Percentiles rank a stretch among this genome's conserved stretches.
Evolutionary conservation across 345 rosid genomes (phyloP).

Genomic region (Populus euphratica): DNA sequence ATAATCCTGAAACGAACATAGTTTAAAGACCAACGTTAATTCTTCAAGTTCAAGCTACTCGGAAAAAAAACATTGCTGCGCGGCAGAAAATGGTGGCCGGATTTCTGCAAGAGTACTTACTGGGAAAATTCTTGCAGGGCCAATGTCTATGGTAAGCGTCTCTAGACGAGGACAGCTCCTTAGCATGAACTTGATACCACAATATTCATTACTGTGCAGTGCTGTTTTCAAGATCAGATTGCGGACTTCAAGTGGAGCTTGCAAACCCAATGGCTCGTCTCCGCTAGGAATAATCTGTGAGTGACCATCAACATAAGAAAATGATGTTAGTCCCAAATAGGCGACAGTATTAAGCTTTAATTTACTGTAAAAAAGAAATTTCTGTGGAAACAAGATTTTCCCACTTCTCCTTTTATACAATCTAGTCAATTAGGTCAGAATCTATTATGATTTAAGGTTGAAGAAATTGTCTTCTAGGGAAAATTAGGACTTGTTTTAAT

Average conservation of each 20-base stretch:
- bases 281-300: slow-evolving; percentile 30
- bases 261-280: slow-evolving; percentile 13
- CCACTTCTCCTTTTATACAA: neutral
- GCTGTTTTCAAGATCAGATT: slow-evolving; percentile 36
- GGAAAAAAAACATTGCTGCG: neutral
- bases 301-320: neutral
- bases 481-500: no score
- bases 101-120: slow-evolving; percentile 17
- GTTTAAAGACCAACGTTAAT: neutral
- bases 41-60: neutral
- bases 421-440: neutral
- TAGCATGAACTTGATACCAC: slow-evolving; percentile 40
- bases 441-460: no score
- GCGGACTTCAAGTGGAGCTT: slow-evolving; percentile 14
- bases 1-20: neutral
- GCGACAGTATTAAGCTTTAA: no score
- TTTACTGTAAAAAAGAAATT: no score
- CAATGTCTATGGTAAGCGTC: slow-evolving; percentile 36
- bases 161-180: slow-evolving; percentile 30
- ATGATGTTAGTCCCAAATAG: neutral
- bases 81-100: neutral
- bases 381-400: no score
- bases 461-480: no score
- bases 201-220: slow-evolving; percentile 27
- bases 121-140: slow-evolving; percentile 11